Conservation (phyloP, 108 stramenopile species). For the Skeletonema potamos region DNA sequence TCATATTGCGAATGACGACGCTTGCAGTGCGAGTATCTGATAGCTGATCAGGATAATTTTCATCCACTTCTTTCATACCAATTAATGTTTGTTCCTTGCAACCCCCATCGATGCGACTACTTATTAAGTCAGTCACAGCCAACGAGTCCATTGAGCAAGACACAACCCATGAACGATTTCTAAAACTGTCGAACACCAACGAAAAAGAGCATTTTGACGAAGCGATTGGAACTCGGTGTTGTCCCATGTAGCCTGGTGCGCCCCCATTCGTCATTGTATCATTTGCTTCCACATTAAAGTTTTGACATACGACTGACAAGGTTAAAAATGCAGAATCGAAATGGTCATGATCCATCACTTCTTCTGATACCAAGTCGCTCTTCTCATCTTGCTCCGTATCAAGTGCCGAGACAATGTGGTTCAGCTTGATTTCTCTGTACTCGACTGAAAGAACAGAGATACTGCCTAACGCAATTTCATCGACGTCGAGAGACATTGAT, state of each 20-base stretch:
- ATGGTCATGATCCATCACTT: neutral
- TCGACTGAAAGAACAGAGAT: constrained; percentile 1
- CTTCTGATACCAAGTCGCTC: neutral
- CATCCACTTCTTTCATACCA: neutral
- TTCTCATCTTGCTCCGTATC: neutral
- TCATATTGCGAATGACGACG: constrained; percentile 11
- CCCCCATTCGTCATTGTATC: neutral
- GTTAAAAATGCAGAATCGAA: neutral
- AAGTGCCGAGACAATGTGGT: constrained; percentile 3
- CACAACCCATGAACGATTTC: constrained; percentile 8
- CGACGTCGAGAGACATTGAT: neutral
- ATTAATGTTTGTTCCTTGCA: neutral
- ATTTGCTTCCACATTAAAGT: constrained; percentile 3
- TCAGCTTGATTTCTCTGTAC: constrained; percentile 17
- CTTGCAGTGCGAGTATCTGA: neutral
- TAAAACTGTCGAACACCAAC: neutral
- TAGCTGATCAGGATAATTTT: neutral
- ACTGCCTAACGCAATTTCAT: constrained; percentile 6
- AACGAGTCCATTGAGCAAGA: constrained; percentile 6
- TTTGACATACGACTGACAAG: constrained; percentile 11
- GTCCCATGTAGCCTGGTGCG: neutral
- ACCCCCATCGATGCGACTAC: neutral
- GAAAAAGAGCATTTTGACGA: constrained; percentile 5
- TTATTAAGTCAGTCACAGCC: constrained; percentile 6
- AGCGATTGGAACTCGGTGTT: neutral